phyloP scores from a whole-genome alignment of 75 land plant species.

The Cupressus sempervirens region DNA sequence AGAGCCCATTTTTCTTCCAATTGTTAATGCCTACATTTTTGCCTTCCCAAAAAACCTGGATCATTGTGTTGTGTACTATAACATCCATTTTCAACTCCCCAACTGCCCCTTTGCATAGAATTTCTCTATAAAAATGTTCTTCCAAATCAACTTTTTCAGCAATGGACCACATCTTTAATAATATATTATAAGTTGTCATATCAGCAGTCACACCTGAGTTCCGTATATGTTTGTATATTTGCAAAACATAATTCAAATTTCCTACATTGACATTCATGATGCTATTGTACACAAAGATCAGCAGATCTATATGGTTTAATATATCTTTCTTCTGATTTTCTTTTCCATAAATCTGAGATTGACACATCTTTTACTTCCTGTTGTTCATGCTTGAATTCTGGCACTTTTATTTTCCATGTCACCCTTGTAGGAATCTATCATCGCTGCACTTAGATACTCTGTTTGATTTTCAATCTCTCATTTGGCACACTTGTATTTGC shows the following conservation, averaged over 20 bases:
- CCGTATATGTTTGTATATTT: slow-evolving; percentile 64
- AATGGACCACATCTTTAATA: slow-evolving; percentile 15
- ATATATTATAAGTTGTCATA: no score
- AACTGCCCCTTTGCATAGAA: slow-evolving; percentile 32
- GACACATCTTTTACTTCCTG: no score
- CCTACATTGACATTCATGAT: slow-evolving; percentile 78
- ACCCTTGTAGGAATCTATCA: no score
- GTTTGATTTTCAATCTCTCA: no score
- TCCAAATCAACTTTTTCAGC: slow-evolving; percentile 63
- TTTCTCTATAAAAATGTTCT: slow-evolving; percentile 46
- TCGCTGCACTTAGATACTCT: no score
- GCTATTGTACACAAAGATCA: slow-evolving; percentile 79
- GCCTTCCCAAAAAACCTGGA: slow-evolving; percentile 78
- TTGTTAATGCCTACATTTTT: slow-evolving; percentile 59
- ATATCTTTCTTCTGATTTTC: no score
- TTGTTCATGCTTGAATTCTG: no score
- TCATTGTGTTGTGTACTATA: slow-evolving; percentile 68
- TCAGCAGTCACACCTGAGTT: no score
- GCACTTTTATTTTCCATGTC: no score
- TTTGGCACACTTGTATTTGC: no score
- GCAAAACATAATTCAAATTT: slow-evolving; percentile 55
- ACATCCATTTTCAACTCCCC: slow-evolving; percentile 61
- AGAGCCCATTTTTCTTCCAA: slow-evolving; percentile 52
- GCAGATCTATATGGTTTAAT: no score
- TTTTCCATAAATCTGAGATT: no score